phyloP scores from a whole-genome alignment of 2,329 filamentous ascomycete species.

The Penicillium griseofulvum region DNA sequence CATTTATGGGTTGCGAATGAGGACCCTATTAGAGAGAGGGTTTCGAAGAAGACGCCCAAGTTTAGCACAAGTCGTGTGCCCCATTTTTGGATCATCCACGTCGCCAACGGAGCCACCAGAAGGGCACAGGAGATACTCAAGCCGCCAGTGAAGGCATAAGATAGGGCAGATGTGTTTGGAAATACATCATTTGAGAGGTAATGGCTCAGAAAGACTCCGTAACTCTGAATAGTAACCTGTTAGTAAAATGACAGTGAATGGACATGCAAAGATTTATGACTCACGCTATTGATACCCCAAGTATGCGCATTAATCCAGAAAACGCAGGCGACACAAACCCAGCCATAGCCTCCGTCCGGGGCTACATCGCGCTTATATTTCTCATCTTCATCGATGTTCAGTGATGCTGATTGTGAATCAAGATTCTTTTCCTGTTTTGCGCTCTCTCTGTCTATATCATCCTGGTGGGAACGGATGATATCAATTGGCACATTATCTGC shows the following conservation, averaged over 20 bases:
- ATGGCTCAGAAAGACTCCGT: constrained; percentile 60
- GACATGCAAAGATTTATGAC: constrained; percentile 18
- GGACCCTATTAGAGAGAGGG: constrained; percentile 54
- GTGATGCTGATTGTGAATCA: constrained; percentile 1
- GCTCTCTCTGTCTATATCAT: constrained; percentile 10
- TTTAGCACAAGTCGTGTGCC: constrained; percentile 56
- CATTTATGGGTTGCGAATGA: constrained; percentile 57
- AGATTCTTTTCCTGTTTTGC: constrained; percentile 10
- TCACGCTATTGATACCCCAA: constrained; percentile 69
- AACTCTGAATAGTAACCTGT: constrained; percentile 31
- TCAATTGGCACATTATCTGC: constrained; percentile 34
- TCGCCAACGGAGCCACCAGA: constrained; percentile 57
- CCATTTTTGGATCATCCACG: constrained; percentile 51
- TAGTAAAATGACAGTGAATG: background rate
- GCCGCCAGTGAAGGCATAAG: constrained; percentile 61
- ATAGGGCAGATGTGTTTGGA: constrained; percentile 53
- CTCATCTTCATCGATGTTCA: constrained; percentile 23
- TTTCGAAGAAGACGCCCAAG: constrained; percentile 56
- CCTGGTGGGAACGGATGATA: constrained; percentile 25
- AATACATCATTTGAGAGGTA: constrained; percentile 58
- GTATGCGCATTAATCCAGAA: constrained; percentile 66
- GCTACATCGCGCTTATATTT: constrained; percentile 36
- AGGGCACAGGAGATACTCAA: constrained; percentile 59
- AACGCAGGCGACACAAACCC: constrained; percentile 57
- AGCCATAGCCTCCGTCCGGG: constrained; percentile 61